These are phyloP conservation scores for Trichoderma koningiopsis DNA, from an alignment of 2,329 filamentous ascomycete species.

Conservation along the genomic window DNA sequence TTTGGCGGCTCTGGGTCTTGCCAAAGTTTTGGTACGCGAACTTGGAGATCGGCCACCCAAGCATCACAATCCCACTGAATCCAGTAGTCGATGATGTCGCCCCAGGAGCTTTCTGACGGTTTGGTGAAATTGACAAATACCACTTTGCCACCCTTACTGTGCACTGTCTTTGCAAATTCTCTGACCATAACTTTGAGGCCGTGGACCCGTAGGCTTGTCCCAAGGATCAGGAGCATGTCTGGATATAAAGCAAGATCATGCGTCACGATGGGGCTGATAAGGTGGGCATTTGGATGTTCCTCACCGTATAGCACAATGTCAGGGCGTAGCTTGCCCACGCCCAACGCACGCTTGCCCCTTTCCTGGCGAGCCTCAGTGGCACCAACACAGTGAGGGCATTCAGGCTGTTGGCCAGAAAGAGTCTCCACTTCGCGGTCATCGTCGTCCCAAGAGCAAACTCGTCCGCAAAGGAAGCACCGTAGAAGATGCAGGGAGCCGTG, in stretches of 20 bases:
- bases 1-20: constrained; percentile 52
- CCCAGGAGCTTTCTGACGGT: constrained; percentile 71
- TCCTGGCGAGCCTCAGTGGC: constrained; percentile 65
- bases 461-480: constrained; percentile 64
- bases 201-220: constrained; percentile 71
- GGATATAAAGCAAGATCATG: constrained; percentile 67
- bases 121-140: constrained; percentile 75
- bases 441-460: constrained; percentile 62
- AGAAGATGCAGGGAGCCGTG: constrained; percentile 69
- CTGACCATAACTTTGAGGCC: constrained; percentile 70
- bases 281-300: constrained; percentile 68
- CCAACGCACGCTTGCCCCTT: constrained; percentile 66
- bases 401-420: constrained; percentile 65
- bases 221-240: constrained; percentile 69
- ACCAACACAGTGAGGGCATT: constrained; percentile 65
- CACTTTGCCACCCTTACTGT: constrained; percentile 67
- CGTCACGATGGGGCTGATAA: constrained; percentile 68
- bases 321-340: constrained; percentile 68
- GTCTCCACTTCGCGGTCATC: constrained; percentile 57
- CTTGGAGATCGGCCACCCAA: constrained; percentile 67
- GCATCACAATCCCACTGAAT: constrained; percentile 74
- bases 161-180: constrained; percentile 72
- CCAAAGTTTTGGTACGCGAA: constrained; percentile 62
- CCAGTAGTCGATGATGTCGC: constrained; percentile 73
- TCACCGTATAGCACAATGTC: constrained; percentile 77